These are phyloP conservation scores for Achaetomium macrosporum DNA, from an alignment of 2,329 filamentous ascomycete genomes.

Conservation along the genomic window DNA sequence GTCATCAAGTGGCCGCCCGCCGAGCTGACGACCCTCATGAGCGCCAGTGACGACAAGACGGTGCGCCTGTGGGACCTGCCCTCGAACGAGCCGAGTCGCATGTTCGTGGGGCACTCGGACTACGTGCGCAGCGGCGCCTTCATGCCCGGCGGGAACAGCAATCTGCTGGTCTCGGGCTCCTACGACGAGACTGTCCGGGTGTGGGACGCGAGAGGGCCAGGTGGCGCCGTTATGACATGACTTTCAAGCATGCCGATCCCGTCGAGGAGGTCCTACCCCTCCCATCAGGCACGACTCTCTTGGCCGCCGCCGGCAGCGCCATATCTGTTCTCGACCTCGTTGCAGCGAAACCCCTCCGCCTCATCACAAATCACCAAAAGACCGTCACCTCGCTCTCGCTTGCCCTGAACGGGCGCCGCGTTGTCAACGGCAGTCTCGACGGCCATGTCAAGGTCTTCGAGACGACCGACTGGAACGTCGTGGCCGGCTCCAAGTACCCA, in stretches of 20 bases:
- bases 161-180: slow-evolving; percentile 79
- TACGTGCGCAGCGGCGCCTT: slow-evolving; percentile 87
- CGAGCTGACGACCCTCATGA: slow-evolving; percentile 82
- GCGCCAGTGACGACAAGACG: slow-evolving; percentile 85
- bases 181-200: slow-evolving; percentile 92
- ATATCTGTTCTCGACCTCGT: slow-evolving; percentile 91
- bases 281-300: slow-evolving; percentile 76
- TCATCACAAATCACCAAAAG: slow-evolving; percentile 95
- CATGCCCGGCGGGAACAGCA: slow-evolving; percentile 66
- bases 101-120: slow-evolving; percentile 81
- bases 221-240: slow-evolving; percentile 70
- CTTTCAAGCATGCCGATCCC: slow-evolving; percentile 87
- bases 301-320: slow-evolving; percentile 77
- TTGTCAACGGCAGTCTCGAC: slow-evolving; percentile 85
- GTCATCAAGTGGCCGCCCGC: slow-evolving; percentile 83
- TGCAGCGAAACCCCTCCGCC: slow-evolving; percentile 77
- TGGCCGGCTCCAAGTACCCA: slow-evolving; percentile 90
- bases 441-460: slow-evolving; percentile 97
- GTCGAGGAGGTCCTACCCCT: slow-evolving; percentile 86
- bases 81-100: slow-evolving; percentile 66
- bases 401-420: slow-evolving; percentile 71
- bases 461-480: slow-evolving; percentile 89
- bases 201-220: slow-evolving; percentile 80
- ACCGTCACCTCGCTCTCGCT: slow-evolving; percentile 84
- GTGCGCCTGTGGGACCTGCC: slow-evolving; percentile 93